These are phyloP conservation scores for Cicer cuneatum DNA, from an alignment of 306 rosid species.

Conservation along the genomic window DNA sequence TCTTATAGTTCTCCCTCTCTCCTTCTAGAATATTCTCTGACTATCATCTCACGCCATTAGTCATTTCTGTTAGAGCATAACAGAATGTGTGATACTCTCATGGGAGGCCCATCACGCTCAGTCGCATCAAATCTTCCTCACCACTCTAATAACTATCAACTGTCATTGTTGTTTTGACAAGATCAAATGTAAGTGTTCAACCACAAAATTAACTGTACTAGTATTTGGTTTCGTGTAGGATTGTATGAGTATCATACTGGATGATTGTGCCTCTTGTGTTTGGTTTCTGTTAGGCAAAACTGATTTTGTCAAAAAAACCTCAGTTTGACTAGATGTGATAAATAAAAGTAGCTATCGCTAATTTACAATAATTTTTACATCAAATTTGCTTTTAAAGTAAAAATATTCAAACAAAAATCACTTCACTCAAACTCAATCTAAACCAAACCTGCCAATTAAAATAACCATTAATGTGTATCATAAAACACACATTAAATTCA, in stretches of 20 bases:
- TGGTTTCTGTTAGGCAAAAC: not conserved
- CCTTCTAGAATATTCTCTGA: not conserved
- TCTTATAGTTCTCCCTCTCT: not conserved
- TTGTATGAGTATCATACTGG: not conserved
- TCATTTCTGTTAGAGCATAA: not conserved
- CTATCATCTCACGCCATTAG: not conserved
- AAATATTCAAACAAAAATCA: not conserved
- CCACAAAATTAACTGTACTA: not conserved
- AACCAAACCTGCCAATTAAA: not conserved
- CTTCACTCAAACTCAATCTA: not conserved
- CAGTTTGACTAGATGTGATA: not conserved
- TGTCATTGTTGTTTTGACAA: not conserved
- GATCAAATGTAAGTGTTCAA: conserved; percentile 22
- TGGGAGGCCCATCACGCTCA: not conserved
- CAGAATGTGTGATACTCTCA: not conserved
- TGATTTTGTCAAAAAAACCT: not conserved
- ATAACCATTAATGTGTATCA: not conserved
- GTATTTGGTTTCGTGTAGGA: not conserved
- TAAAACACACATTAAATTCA: conserved; percentile 18
- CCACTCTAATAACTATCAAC: conserved; percentile 32
- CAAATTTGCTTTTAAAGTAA: not conserved
- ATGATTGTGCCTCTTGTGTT: not conserved
- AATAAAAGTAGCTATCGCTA: not conserved
- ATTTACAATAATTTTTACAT: not conserved
- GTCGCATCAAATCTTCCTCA: conserved; percentile 32